Evolutionary conservation across 306 rosid species (phyloP).

Genomic region (Dalbergia cultrata): DNA sequence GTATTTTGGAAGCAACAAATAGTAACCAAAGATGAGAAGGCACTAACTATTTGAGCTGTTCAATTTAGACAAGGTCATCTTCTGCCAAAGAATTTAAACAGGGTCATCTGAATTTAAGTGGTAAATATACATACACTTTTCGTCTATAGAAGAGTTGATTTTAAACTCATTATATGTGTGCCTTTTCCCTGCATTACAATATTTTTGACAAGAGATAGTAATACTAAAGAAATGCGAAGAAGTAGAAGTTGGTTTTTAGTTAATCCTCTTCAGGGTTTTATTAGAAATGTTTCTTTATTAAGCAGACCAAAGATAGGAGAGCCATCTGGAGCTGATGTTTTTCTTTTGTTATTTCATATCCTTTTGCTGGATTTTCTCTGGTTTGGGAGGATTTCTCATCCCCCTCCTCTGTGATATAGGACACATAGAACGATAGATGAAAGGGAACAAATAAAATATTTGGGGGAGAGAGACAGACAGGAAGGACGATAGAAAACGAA

Average conservation of each 20-base stretch:
- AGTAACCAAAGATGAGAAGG: conserved; percentile 5
- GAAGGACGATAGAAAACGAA: background rate
- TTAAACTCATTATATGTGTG: background rate
- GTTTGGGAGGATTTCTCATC: conserved; percentile 4
- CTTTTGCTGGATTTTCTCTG: conserved; percentile 10
- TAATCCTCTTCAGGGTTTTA: background rate
- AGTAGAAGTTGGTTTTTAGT: background rate
- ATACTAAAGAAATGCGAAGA: background rate
- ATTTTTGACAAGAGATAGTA: background rate
- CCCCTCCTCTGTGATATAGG: background rate
- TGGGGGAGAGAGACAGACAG: background rate
- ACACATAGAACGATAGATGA: background rate
- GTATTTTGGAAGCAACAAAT: conserved; percentile 1
- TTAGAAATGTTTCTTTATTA: background rate
- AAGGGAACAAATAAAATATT: background rate
- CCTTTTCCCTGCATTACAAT: background rate
- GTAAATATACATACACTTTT: background rate
- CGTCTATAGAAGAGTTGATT: background rate
- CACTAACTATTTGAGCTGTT: background rate
- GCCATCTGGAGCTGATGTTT: background rate
- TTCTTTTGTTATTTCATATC: background rate
- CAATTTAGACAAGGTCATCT: background rate
- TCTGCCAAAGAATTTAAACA: background rate
- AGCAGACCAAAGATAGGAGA: background rate
- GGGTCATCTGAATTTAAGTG: background rate